Evolutionary conservation across 2,329 filamentous ascomycete species (phyloP).

Genomic region (Catunica adiposa): DNA sequence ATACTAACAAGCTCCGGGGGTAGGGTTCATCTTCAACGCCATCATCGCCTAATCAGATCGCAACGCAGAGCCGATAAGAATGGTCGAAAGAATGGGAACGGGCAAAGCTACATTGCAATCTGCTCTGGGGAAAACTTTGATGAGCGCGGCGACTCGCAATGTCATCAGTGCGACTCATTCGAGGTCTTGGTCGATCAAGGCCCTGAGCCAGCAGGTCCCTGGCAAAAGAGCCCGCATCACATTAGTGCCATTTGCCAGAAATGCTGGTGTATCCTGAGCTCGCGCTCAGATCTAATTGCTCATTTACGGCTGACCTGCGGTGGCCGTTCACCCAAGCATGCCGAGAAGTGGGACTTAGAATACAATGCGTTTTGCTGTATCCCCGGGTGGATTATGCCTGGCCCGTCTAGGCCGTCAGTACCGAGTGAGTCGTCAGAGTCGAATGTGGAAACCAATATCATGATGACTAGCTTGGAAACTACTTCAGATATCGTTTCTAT

Average conservation of each 20-base stretch:
- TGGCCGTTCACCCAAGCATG: constrained; percentile 12
- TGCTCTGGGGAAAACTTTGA: constrained; percentile 13
- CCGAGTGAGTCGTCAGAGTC: no score
- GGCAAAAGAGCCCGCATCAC: constrained; percentile 5
- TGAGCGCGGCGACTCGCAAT: constrained; percentile 14
- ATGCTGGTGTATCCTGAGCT: constrained; percentile 11
- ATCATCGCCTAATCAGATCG: constrained; percentile 13
- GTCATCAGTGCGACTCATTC: constrained; percentile 11
- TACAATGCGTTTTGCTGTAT: constrained; percentile 10
- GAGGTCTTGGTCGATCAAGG: constrained; percentile 7
- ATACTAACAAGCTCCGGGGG: not conserved
- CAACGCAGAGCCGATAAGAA: constrained; percentile 13
- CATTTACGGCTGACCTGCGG: constrained; percentile 10
- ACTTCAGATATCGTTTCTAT: not conserved
- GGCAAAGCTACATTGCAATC: constrained; percentile 14
- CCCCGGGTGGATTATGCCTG: constrained; percentile 9
- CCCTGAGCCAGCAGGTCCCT: not conserved
- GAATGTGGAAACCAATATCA: no score
- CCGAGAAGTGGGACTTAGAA: constrained; percentile 13
- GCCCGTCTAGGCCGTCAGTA: not conserved
- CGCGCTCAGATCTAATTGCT: constrained; percentile 6
- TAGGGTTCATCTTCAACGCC: constrained; percentile 12
- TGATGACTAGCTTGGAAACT: no score
- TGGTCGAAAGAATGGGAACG: constrained; percentile 12
- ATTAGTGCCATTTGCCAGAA: constrained; percentile 14